phyloP scores from a whole-genome alignment of 495 filamentous ascomycete species.

The Annulohypoxylon bovei region DNA sequence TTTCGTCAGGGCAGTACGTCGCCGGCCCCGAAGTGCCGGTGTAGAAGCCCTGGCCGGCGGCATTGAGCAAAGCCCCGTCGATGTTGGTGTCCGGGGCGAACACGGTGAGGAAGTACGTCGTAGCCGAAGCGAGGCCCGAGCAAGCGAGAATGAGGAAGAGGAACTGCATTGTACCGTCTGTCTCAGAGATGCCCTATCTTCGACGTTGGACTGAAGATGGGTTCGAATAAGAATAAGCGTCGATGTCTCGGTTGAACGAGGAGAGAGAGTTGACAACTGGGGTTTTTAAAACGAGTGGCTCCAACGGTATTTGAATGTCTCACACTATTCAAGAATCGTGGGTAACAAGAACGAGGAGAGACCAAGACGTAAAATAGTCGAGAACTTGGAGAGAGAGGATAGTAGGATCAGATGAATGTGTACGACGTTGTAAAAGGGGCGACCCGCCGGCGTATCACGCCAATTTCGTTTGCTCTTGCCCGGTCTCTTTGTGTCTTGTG shows the following conservation, averaged over 20 bases:
- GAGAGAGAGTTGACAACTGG: background rate
- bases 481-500: background rate
- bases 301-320: background rate
- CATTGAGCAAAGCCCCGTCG: conserved; percentile 33
- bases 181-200: background rate
- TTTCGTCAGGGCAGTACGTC: conserved; percentile 32
- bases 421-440: conserved; percentile 13
- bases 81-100: conserved; percentile 35
- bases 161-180: conserved; percentile 14
- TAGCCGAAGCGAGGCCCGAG: conserved; percentile 31
- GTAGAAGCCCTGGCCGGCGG: conserved; percentile 36
- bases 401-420: background rate
- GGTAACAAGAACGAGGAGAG: background rate
- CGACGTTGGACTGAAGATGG: background rate
- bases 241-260: background rate
- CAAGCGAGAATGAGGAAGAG: conserved; percentile 5
- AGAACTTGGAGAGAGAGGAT: background rate
- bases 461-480: conserved; percentile 19
- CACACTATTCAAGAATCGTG: background rate
- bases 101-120: conserved; percentile 33
- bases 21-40: conserved; percentile 28
- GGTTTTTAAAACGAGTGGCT: background rate
- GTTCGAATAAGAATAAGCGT: background rate
- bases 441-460: background rate
- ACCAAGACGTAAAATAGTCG: background rate